Conservation (phyloP, 257 asterid genomes). For the Solanum verrucosum region DNA sequence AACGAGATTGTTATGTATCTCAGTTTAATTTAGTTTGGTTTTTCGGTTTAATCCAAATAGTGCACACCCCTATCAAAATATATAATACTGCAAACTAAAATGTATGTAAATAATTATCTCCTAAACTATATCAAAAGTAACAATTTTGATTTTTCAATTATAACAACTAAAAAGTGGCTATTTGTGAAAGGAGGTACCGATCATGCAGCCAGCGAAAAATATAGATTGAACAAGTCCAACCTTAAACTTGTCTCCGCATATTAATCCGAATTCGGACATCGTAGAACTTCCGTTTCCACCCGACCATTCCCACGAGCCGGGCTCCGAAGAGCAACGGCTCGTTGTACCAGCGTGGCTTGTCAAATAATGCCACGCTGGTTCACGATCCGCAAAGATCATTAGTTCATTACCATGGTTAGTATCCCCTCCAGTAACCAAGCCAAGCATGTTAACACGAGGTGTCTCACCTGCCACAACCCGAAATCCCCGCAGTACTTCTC, state of each 20-base stretch:
- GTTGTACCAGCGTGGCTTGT: conserved; percentile 26
- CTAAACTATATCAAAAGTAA: not conserved
- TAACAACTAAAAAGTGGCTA: not conserved
- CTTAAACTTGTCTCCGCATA: conserved; percentile 64
- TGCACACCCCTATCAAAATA: no score
- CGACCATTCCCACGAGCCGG: conserved; percentile 71
- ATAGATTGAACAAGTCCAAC: conserved; percentile 72
- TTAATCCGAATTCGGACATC: conserved; percentile 60
- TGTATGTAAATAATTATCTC: no score
- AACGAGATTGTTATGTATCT: no score
- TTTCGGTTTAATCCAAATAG: no score
- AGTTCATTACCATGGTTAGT: conserved; percentile 80
- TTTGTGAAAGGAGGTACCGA: conserved; percentile 28
- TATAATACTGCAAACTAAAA: no score
- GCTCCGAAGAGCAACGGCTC: not conserved
- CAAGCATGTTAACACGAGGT: conserved; percentile 54
- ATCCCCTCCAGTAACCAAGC: conserved; percentile 84
- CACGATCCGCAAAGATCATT: conserved; percentile 75
- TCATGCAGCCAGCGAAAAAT: conserved; percentile 79
- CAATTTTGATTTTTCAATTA: not conserved
- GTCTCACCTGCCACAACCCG: conserved; percentile 68
- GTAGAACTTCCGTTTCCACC: conserved; percentile 55
- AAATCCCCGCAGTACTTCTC: conserved; percentile 71
- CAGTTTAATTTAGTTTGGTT: no score
- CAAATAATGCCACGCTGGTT: conserved; percentile 58